Conservation (phyloP, 2,329 filamentous ascomycete genomes). For the Falciphora oryzae region DNA sequence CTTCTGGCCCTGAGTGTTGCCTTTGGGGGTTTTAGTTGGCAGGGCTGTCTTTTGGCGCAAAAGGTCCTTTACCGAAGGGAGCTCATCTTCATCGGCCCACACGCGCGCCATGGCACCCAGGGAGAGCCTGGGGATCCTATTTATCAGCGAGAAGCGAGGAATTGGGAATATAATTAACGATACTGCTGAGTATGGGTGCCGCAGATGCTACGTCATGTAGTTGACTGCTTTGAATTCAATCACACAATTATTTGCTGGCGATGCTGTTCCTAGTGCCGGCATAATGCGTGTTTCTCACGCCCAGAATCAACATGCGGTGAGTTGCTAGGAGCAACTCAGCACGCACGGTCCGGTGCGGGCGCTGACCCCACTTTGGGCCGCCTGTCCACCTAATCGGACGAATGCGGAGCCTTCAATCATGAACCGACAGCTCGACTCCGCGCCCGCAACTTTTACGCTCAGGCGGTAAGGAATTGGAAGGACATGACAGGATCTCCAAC, state of each 20-base stretch:
- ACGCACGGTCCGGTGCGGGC: too few relatives aligned
- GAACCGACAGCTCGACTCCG: neutral
- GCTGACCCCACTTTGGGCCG: neutral
- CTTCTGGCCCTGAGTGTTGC: neutral
- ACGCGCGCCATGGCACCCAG: slow-evolving; percentile 1
- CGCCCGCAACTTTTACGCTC: neutral
- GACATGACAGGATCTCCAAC: neutral
- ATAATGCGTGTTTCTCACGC: neutral
- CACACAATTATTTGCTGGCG: too few relatives aligned
- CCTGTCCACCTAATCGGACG: neutral
- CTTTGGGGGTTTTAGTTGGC: neutral
- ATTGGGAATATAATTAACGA: neutral
- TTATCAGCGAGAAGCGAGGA: neutral
- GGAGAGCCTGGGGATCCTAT: too few relatives aligned
- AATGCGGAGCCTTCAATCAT: neutral
- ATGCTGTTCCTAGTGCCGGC: neutral
- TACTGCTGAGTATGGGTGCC: neutral
- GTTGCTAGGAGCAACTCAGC: neutral
- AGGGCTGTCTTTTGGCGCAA: neutral
- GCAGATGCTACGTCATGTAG: neutral
- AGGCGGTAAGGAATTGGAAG: neutral
- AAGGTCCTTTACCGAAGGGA: slow-evolving; percentile 6
- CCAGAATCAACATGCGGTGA: neutral
- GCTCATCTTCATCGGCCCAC: slow-evolving; percentile 7
- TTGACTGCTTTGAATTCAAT: too few relatives aligned